Base-by-base conservation (phyloP, 2,329 filamentous ascomycete species). In the Arthroderma sp. region DNA sequence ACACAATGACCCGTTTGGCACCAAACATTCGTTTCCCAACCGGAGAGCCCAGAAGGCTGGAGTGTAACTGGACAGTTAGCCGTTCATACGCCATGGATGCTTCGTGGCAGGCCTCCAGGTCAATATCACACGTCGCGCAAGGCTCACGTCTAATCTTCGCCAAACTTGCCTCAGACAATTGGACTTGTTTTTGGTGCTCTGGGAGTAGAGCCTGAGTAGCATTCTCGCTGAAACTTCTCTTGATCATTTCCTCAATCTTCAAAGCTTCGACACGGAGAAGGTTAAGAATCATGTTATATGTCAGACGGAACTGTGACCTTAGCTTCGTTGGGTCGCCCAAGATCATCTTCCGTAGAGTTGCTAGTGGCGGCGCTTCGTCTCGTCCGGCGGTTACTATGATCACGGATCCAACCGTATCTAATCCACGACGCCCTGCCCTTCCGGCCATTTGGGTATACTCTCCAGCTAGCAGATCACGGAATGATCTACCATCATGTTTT, bases 191-290 rank as follows among this genome's bases (percentile, higher is more conserved):
- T 65, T 98, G 88, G 56, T 96, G 89, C 63, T 96, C 88, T 0
- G 91, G 91, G 1, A 96, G 71, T 8, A 96, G 68, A 50, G 93
- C 88, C 59, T 98, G 91, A 0, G 89, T 96, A 27, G 89, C 89
- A 64, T 98, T 91, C 63, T 98, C 91, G 43, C 89, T 95, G 71
- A 98, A 98, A 62, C 88, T 95, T 53, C 91, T 83, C 73, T 98
- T 98, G 70, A 98, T 98, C 91, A 98, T 98, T 66, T 98, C 91
- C 62, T 98, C 91, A 54, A 98, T 96, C 68, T 95, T 96, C 52
- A 98, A 68, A 2, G 91, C 91, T 63, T 98, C 91, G 2, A 98
- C 91, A 32, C 91, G 82, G 40, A 98, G 72, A 30, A 98, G 71
- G 58, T 96, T 98, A 29, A 98, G 70, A 49, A 98, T 98, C 91